Percentiles rank a stretch among this genome's conserved stretches.
Evolutionary conservation across 805 yeast genomes (phyloP).

Genomic region (Candida vartiovaarae): DNA sequence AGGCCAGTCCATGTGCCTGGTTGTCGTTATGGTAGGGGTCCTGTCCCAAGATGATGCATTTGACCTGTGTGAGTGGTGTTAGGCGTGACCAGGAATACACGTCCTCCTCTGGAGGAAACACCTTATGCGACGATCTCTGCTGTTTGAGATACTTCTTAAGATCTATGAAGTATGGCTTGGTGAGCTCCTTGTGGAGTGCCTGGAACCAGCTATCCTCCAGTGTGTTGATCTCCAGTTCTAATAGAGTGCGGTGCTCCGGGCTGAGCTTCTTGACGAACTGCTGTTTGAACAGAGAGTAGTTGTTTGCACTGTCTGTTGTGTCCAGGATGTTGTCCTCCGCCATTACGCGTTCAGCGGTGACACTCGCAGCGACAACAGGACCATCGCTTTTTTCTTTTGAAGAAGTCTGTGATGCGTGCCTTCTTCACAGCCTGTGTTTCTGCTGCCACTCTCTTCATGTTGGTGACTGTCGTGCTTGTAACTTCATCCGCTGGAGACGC

Average conservation of each 20-base stretch:
- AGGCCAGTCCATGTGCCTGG: conserved; percentile 97
- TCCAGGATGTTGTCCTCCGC: too few species aligned
- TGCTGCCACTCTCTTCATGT: neutral
- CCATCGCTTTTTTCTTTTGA: neutral
- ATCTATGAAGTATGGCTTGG: conserved; percentile 75
- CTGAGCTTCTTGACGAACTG: conserved; percentile 8
- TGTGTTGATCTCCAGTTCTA: conserved; percentile 60
- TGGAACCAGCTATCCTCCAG: conserved; percentile 77
- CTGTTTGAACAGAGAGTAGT: conserved; percentile 9
- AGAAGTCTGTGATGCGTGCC: conserved; percentile 1
- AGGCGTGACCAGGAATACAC: conserved; percentile 89
- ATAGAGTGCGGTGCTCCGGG: conserved; percentile 40
- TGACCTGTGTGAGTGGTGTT: conserved; percentile 69
- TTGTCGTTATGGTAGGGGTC: conserved; percentile 92
- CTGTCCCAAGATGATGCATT: conserved; percentile 84
- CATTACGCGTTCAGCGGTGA: too few species aligned
- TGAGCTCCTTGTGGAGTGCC: conserved; percentile 59
- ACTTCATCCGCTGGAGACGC: too few species aligned
- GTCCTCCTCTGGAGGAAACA: conserved; percentile 74
- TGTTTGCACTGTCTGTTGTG: neutral
- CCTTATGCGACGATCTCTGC: conserved; percentile 35
- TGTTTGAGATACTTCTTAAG: conserved; percentile 63
- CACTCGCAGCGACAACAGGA: too few species aligned
- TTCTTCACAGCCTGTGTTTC: neutral
- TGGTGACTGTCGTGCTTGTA: too few species aligned